Evolutionary conservation across 495 filamentous ascomycete genomes (phyloP).

Genomic region (Hapsidospora chrysogenum): DNA sequence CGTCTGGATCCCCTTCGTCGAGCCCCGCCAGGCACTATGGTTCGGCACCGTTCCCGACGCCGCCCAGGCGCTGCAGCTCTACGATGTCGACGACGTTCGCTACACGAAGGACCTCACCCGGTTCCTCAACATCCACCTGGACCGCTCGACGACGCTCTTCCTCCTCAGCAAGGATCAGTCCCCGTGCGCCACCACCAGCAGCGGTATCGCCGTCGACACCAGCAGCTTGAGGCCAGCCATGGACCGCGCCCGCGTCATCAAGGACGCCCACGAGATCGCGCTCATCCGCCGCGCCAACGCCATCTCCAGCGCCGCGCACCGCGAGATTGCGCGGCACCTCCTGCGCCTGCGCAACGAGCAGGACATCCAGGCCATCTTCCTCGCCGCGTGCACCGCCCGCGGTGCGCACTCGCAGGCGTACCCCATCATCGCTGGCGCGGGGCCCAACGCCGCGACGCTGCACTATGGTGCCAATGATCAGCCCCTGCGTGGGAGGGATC

Average conservation of each 20-base stretch:
- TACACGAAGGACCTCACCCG: conserved; percentile 16
- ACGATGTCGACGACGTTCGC: conserved; percentile 35
- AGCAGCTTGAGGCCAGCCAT: conserved; percentile 44
- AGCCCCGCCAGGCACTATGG: conserved; percentile 41
- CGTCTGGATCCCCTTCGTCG: conserved; percentile 43
- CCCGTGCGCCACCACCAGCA: conserved; percentile 10
- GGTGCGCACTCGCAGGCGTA: conserved; percentile 71
- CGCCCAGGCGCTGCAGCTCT: conserved; percentile 30
- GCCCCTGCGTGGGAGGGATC: conserved; percentile 43
- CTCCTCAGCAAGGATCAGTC: conserved; percentile 22
- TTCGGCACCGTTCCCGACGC: conserved; percentile 36
- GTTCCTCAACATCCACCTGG: conserved; percentile 14
- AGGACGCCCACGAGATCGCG: conserved; percentile 63
- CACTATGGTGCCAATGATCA: conserved; percentile 74
- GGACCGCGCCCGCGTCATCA: conserved; percentile 56
- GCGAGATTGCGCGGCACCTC: conserved; percentile 43
- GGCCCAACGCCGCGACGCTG: conserved; percentile 61
- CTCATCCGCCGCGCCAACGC: conserved; percentile 65
- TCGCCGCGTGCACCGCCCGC: conserved; percentile 47
- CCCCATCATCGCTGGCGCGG: conserved; percentile 67
- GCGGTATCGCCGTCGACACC: conserved; percentile 21
- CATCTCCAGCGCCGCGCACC: conserved; percentile 60
- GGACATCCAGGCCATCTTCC: conserved; percentile 66
- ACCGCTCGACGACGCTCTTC: conserved; percentile 19
- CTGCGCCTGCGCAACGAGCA: conserved; percentile 52